Percentiles rank a stretch among this genome's conserved stretches.
Evolutionary conservation across 108 stramenopile species (phyloP).

Genomic region (Chaetoceros tenuissimus): DNA sequence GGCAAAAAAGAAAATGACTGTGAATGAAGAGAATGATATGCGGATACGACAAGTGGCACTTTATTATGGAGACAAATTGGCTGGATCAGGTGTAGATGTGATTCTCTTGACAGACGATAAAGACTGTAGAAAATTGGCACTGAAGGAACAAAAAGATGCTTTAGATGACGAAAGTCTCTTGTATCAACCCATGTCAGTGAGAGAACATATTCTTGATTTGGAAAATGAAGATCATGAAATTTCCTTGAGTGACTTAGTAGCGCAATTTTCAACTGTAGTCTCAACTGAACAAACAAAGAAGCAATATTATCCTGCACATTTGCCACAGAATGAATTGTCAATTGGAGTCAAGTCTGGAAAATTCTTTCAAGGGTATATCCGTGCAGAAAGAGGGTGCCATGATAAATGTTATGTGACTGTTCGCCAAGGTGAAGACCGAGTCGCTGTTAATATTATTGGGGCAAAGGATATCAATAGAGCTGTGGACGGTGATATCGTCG

Average conservation of each 20-base stretch:
- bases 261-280: conserved; percentile 35
- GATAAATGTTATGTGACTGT: conserved; percentile 54
- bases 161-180: conserved; percentile 19
- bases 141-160: conserved; percentile 17
- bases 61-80: conserved; percentile 44
- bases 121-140: conserved; percentile 39
- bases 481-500: conserved; percentile 94
- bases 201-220: conserved; percentile 47
- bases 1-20: conserved; percentile 14
- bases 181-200: conserved; percentile 37
- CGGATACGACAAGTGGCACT: conserved; percentile 63
- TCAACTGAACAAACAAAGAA: conserved; percentile 4
- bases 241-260: conserved; percentile 66
- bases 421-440: conserved; percentile 62
- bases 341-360: conserved; percentile 50
- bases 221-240: conserved; percentile 53
- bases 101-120: conserved; percentile 72
- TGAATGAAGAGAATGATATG: conserved; percentile 78
- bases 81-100: conserved; percentile 34
- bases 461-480: conserved; percentile 81
- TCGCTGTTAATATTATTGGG: conserved; percentile 60
- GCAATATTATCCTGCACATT: conserved; percentile 43
- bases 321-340: conserved; percentile 41
- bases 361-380: conserved; percentile 60
- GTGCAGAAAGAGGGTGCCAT: conserved; percentile 29